Conservation (phyloP, 441 rosid genomes). For the Arabidopsis hybrid region DNA sequence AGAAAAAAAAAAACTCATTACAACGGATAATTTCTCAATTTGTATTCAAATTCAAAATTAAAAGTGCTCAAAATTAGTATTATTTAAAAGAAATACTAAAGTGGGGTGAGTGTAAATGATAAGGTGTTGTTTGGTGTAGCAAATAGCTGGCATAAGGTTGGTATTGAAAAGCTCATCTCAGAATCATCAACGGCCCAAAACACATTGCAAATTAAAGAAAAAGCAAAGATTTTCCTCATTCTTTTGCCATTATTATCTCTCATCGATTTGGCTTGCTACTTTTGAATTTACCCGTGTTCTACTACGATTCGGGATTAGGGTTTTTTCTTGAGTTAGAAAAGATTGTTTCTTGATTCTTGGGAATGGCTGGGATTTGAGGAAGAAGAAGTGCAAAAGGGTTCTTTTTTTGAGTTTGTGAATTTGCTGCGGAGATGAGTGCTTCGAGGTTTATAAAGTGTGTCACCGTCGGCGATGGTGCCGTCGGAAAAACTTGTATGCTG, state of each 20-base stretch:
- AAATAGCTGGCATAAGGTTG: slow-evolving; percentile 42
- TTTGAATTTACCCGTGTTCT: slow-evolving; percentile 13
- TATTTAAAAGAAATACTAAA: neutral
- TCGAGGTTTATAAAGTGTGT: slow-evolving; percentile 97
- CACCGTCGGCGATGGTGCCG: slow-evolving; percentile 97
- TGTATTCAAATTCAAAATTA: slow-evolving; percentile 23
- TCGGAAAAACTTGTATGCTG: slow-evolving; percentile 95
- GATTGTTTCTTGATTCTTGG: slow-evolving; percentile 33
- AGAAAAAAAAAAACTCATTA: neutral
- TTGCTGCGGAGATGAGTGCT: slow-evolving; percentile 72
- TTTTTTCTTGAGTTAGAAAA: slow-evolving; percentile 22
- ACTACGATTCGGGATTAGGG: neutral
- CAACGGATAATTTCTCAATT: slow-evolving; percentile 18
- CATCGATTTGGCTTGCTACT: slow-evolving; percentile 10
- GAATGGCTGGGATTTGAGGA: slow-evolving; percentile 36
- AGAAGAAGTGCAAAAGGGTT: neutral
- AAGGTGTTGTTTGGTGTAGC: slow-evolving; percentile 42
- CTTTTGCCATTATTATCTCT: slow-evolving; percentile 31
- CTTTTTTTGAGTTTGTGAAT: slow-evolving; percentile 12
- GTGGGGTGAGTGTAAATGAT: slow-evolving; percentile 39
- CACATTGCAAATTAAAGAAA: neutral
- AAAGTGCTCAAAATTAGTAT: slow-evolving; percentile 2
- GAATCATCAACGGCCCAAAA: slow-evolving; percentile 39
- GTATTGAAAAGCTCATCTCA: slow-evolving; percentile 42
- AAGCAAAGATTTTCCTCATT: slow-evolving; percentile 22